These are phyloP conservation scores for Cercospora citrullina DNA, from an alignment of 2,329 filamentous ascomycete species.

Conservation along the genomic window DNA sequence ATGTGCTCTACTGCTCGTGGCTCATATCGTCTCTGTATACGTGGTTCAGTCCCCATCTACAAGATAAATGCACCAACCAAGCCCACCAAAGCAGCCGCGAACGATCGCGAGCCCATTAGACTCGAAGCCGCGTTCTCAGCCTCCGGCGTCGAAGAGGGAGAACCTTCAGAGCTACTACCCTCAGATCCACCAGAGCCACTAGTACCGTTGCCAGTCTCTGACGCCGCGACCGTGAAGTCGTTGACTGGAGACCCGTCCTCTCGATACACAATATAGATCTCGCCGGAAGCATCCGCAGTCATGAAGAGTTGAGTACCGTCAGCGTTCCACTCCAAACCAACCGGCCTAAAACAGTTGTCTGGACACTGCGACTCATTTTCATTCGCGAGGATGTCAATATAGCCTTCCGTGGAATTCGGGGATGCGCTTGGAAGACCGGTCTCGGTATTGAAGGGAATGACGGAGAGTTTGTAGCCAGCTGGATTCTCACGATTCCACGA, in stretches of 20 bases:
- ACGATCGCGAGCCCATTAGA: not conserved
- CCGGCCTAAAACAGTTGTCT: constrained; percentile 61
- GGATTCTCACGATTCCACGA: constrained; percentile 59
- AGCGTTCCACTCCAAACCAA: constrained; percentile 55
- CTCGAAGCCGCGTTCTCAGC: not conserved
- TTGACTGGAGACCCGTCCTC: not conserved
- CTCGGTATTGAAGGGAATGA: constrained; percentile 46
- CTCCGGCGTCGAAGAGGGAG: not conserved
- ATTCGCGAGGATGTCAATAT: constrained; percentile 58
- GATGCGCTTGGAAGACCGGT: constrained; percentile 49
- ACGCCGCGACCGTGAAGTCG: not conserved
- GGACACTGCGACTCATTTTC: constrained; percentile 56
- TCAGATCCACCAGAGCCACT: not conserved
- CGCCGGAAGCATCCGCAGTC: constrained; percentile 63
- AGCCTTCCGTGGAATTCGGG: constrained; percentile 46
- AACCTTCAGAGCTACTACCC: not conserved
- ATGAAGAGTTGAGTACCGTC: constrained; percentile 58
- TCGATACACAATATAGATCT: constrained; percentile 58
- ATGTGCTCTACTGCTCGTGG: not conserved
- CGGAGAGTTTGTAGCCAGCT: constrained; percentile 53
- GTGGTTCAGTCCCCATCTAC: not conserved
- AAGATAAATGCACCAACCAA: not conserved
- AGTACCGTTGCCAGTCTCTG: not conserved
- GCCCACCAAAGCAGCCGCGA: not conserved
- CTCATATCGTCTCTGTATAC: not conserved